Evolutionary conservation across 495 filamentous ascomycete genomes (phyloP), one percentile per base, ranked within the genome.

Genomic region (Tuber melanosporum): DNA sequence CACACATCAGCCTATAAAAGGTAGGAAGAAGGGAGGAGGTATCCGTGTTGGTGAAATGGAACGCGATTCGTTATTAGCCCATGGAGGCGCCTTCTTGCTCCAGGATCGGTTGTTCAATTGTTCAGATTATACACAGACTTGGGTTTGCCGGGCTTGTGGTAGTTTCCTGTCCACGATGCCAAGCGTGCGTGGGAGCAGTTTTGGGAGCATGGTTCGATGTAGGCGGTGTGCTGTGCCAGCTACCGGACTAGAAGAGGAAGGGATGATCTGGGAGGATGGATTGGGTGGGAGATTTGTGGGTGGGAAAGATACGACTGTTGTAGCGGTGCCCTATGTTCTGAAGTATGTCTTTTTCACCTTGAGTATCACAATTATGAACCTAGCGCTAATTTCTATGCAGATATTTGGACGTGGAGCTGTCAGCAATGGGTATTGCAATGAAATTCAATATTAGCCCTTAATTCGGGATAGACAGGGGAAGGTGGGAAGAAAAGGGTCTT

Each of bases 21-120:
- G 95, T 76, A 88, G 95, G 82, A 94, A 93, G 82, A 93, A 93
- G 87, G 95, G 95, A 80, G 95, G 95, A 85, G 95, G 95, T 90
- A 97, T 99, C 82, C 92, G 95, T 87, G 95, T 99, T 44, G 95
- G 95, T 82, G 95, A 99, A 86, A 99, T 99, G 95, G 95, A 99
- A 86, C 91, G 95, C 77, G 95, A 99, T 85, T 92, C 94, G 6
- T 86, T 99, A 17, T 88, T 99, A 74, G 95, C 95, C 10, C 95
- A 99, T 86, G 95, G 95, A 9, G 92, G 94, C 20, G 95, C 95
- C 20, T 98, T 95, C 88, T 86, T 99, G 44, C 88, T 99, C 20
- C 95, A 98, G 83, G 95, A 99, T 84, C 92, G 95, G 52, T 88
- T 99, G 39, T 89, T 99, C 86, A 98, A 98, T 86, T 99, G 95